These are phyloP conservation scores for Stachybotrys chlorohalonatus DNA, from an alignment of 2,329 filamentous ascomycete species.

Conservation along the genomic window DNA sequence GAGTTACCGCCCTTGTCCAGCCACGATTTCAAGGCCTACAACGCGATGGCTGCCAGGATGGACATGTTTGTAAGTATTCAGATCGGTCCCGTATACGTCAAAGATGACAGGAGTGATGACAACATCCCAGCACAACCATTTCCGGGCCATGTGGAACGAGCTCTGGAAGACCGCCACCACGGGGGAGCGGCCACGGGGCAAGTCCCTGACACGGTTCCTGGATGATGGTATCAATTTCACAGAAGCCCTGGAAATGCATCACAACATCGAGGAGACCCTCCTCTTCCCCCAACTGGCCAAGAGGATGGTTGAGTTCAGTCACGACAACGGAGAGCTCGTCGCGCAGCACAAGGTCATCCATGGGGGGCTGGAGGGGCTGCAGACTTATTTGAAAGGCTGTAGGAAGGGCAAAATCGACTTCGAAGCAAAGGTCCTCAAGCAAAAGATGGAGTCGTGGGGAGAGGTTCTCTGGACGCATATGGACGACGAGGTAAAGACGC, in stretches of 20 bases:
- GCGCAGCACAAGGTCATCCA: slow-evolving; percentile 75
- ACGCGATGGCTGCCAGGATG: too few species aligned
- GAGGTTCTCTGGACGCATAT: slow-evolving; percentile 73
- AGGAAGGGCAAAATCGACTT: slow-evolving; percentile 44
- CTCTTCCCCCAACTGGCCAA: slow-evolving; percentile 70
- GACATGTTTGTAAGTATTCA: too few species aligned
- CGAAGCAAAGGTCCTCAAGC: slow-evolving; percentile 50
- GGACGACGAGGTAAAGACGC: slow-evolving; percentile 70
- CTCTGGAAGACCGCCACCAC: too few species aligned
- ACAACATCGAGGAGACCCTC: slow-evolving; percentile 73
- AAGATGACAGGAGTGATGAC: too few species aligned
- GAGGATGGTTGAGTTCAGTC: slow-evolving; percentile 69
- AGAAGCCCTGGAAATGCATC: slow-evolving; percentile 69
- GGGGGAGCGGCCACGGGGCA: too few species aligned
- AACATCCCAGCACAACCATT: too few species aligned
- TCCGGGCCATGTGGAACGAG: too few species aligned
- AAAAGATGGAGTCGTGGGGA: slow-evolving; percentile 69
- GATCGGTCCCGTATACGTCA: too few species aligned
- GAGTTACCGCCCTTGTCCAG: too few species aligned
- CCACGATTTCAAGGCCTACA: too few species aligned
- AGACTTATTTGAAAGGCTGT: slow-evolving; percentile 56
- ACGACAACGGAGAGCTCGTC: slow-evolving; percentile 48
- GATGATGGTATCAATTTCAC: too few species aligned
- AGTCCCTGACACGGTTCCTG: too few species aligned
- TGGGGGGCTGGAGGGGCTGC: slow-evolving; percentile 58